Conservation (phyloP, 345 rosid genomes). For the Eucalyptus rudis region DNA sequence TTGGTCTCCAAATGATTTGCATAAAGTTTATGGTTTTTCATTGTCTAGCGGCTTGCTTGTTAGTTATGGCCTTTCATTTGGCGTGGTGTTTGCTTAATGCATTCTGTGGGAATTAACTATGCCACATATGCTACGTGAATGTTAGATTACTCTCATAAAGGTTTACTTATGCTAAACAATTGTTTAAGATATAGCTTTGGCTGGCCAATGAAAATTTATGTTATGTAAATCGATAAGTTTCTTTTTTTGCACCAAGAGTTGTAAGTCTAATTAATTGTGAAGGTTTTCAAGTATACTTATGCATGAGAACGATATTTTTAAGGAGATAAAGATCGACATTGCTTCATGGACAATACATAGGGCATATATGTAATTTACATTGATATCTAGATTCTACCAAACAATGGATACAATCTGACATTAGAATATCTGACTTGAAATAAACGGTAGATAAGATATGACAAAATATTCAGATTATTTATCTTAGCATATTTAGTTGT, state of each 20-base stretch:
- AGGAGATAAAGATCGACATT: background rate
- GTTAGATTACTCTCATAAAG: background rate
- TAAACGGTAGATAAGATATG: background rate
- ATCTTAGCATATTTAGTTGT: fast-evolving
- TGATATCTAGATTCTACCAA: background rate
- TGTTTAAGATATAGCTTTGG: background rate
- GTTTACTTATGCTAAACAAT: background rate
- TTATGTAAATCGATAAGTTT: too few species aligned
- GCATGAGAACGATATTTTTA: background rate
- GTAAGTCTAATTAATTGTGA: background rate
- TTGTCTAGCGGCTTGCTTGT: background rate
- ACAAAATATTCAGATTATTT: too few species aligned
- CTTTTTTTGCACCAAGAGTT: background rate
- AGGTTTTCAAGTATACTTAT: background rate
- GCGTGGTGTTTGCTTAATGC: background rate
- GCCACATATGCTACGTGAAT: background rate
- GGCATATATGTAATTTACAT: background rate
- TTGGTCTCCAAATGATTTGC: background rate
- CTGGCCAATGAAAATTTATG: background rate
- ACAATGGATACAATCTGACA: background rate
- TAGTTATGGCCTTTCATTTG: background rate
- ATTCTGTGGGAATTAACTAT: background rate
- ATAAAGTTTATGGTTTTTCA: background rate
- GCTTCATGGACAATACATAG: background rate
- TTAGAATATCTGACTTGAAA: too few species aligned